Evolutionary conservation across 2,329 filamentous ascomycete genomes (phyloP).

Genomic region (Arthroderma uncinatum): DNA sequence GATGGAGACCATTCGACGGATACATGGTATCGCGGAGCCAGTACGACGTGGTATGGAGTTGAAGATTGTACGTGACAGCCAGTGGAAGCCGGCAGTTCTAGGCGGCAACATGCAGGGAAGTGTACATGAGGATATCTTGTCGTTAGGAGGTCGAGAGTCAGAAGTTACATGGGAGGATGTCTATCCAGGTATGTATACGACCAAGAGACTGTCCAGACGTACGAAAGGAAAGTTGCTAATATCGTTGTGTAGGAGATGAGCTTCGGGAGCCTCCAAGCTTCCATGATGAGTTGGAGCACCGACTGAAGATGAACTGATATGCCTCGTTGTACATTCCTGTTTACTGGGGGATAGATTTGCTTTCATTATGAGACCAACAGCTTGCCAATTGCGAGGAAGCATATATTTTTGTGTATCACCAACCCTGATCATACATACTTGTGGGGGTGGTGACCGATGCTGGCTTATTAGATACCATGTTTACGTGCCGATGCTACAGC

Average conservation of each 20-base stretch:
- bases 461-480: background rate
- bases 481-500: background rate
- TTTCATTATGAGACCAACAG: background rate
- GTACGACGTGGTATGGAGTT: constrained; percentile 90
- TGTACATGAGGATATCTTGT: constrained; percentile 80
- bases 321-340: background rate
- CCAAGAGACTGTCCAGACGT: background rate
- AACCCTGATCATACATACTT: background rate
- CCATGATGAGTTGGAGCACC: constrained; percentile 89
- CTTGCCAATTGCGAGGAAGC: background rate
- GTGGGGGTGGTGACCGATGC: background rate
- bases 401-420: background rate
- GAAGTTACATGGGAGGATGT: constrained; percentile 89
- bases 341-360: background rate
- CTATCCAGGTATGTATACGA: constrained; percentile 53
- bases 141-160: constrained; percentile 56
- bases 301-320: constrained; percentile 60
- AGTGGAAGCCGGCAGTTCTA: constrained; percentile 63
- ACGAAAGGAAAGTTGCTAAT: constrained; percentile 5
- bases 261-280: constrained; percentile 58
- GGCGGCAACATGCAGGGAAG: constrained; percentile 47
- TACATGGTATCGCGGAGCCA: constrained; percentile 87
- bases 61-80: constrained; percentile 66
- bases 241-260: constrained; percentile 48
- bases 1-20: constrained; percentile 75